These are phyloP conservation scores for Primulina eburnea DNA, from an alignment of 257 asterid species.

Conservation along the genomic window DNA sequence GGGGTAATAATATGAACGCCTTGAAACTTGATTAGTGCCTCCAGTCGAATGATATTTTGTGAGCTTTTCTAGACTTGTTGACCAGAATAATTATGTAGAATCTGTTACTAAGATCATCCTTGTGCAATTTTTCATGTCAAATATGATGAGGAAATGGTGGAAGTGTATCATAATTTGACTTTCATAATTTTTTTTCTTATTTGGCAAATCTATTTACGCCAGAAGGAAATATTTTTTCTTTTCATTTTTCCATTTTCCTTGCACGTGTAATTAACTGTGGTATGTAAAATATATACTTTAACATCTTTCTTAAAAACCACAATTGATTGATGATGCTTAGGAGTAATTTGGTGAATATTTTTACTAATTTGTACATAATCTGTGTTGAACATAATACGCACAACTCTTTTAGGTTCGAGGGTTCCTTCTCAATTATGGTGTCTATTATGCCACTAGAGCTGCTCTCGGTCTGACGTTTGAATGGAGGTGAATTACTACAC, in stretches of 20 bases:
- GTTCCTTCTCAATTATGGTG: conserved; percentile 91
- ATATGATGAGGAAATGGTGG: background rate
- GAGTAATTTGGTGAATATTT: background rate
- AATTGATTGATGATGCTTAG: background rate
- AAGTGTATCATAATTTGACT: conserved; percentile 2
- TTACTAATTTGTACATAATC: background rate
- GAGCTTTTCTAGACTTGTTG: background rate
- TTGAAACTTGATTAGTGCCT: conserved; percentile 5
- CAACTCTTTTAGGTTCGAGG: conserved; percentile 74
- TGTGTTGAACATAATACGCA: conserved; percentile 12
- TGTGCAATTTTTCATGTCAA: background rate
- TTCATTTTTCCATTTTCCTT: background rate
- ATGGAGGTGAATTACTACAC: conserved; percentile 68
- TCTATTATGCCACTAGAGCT: conserved; percentile 94
- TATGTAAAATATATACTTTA: no score
- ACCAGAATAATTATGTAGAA: background rate
- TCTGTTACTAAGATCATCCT: background rate
- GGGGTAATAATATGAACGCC: background rate
- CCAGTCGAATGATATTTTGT: conserved; percentile 2
- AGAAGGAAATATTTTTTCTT: background rate
- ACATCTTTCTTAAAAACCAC: background rate
- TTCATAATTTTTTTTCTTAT: background rate
- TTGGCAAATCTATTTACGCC: background rate
- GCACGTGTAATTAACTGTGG: no score
- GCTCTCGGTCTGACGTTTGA: conserved; percentile 86